phyloP scores from a whole-genome alignment of 768 basidiomycete species.

The Serendipita sp. region DNA sequence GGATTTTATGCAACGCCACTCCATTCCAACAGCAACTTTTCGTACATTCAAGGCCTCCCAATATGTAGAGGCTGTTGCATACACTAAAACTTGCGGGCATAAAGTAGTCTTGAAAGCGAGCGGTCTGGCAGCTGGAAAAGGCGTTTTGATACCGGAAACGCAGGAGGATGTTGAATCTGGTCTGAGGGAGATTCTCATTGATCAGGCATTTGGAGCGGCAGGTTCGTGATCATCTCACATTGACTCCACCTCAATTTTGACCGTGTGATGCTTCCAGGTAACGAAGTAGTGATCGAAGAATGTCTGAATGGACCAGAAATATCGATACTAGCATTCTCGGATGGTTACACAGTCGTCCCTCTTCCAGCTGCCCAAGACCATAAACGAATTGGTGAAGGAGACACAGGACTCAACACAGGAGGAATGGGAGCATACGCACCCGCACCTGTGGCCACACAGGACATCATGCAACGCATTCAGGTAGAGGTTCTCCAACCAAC shows the following conservation, averaged over 20 bases:
- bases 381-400: constrained; percentile 93
- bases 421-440: constrained; percentile 99
- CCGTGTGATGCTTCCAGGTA: constrained; percentile 30
- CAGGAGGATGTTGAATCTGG: constrained; percentile 68
- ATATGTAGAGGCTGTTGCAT: constrained; percentile 53
- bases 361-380: constrained; percentile 95
- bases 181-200: constrained; percentile 70
- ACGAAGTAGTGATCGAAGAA: constrained; percentile 88
- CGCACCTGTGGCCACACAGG: constrained; percentile 73
- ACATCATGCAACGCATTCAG: constrained; percentile 59
- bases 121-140: constrained; percentile 90
- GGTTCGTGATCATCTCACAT: constrained; percentile 30
- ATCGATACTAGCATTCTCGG: constrained; percentile 88
- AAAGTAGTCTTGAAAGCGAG: constrained; percentile 85
- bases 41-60: constrained; percentile 59
- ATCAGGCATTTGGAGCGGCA: constrained; percentile 70
- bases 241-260: too few relatives aligned
- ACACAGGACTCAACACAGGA: constrained; percentile 86
- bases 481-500: constrained; percentile 70
- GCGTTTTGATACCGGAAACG: constrained; percentile 79
- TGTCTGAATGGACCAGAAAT: constrained; percentile 81
- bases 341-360: constrained; percentile 82
- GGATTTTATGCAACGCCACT: constrained; percentile 83
- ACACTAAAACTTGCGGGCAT: constrained; percentile 61
- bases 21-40: constrained; percentile 83